A percentile compares a stretch with the other conserved stretches of the same genome.
Conservation (phyloP, 1,284 basidiomycete genomes). For the Naganishia albida region DNA sequence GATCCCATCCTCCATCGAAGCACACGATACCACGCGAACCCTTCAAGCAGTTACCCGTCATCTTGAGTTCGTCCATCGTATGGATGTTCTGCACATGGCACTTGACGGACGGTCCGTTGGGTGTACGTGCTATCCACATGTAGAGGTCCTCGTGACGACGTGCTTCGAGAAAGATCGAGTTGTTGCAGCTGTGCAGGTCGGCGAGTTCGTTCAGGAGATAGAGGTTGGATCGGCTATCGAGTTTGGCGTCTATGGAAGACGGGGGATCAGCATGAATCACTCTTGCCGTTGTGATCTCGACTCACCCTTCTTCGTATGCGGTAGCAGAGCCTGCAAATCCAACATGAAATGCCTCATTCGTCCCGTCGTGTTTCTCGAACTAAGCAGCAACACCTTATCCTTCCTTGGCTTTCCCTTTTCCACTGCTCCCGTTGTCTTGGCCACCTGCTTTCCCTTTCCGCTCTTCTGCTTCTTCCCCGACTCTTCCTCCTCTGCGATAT, state of each 20-base stretch:
- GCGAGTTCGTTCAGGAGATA: slow-evolving; percentile 94
- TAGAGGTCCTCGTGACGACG: slow-evolving; percentile 94
- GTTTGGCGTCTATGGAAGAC: slow-evolving; percentile 73
- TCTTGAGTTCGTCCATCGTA: slow-evolving; percentile 99
- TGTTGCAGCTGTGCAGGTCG: slow-evolving; percentile 97
- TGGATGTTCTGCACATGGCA: slow-evolving; percentile 98
- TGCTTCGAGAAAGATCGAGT: slow-evolving; percentile 96
- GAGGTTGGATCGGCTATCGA: slow-evolving; percentile 95
- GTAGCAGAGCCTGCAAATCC: slow-evolving; percentile 85
- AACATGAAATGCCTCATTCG: slow-evolving; percentile 97
- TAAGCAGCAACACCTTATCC: slow-evolving; percentile 79
- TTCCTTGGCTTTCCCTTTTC: slow-evolving; percentile 54
- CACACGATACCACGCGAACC: slow-evolving; percentile 88
- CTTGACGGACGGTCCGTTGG: slow-evolving; percentile 96
- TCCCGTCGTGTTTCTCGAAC: slow-evolving; percentile 91
- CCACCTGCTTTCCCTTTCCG: slow-evolving; percentile 26
- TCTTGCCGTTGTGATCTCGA: slow-evolving; percentile 28
- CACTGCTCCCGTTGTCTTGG: slow-evolving; percentile 3
- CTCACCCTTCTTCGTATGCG: slow-evolving; percentile 95
- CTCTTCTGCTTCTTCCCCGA: slow-evolving; percentile 48
- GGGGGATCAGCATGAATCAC: not conserved
- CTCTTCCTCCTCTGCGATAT: slow-evolving; percentile 58
- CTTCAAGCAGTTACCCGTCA: slow-evolving; percentile 99
- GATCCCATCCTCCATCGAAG: slow-evolving; percentile 90
- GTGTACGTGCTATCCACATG: slow-evolving; percentile 94